These are phyloP conservation scores for Plasmopara halstedii DNA, from an alignment of 352 stramenopile species.

Conservation along the genomic window DNA sequence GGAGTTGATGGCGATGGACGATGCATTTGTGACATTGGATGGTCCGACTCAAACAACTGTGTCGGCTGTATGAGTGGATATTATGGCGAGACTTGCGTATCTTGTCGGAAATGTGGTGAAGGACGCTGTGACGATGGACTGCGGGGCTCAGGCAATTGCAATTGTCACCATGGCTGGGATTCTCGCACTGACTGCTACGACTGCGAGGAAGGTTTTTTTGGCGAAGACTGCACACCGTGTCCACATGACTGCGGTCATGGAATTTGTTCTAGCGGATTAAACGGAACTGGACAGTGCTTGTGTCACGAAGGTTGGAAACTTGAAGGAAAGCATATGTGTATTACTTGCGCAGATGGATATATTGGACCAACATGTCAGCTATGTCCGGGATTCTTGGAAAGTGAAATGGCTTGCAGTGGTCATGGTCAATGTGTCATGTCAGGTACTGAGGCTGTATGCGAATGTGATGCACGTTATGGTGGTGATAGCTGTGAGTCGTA, in stretches of 20 bases:
- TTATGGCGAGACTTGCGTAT: conserved; percentile 58
- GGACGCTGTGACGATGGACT: conserved; percentile 76
- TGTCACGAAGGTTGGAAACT: conserved; percentile 72
- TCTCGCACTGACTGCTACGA: conserved; percentile 71
- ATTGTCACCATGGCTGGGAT: conserved; percentile 77
- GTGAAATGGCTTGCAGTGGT: conserved; percentile 56
- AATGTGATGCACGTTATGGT: conserved; percentile 70
- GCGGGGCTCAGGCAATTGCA: conserved; percentile 65
- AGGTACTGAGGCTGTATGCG: conserved; percentile 44
- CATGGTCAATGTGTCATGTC: conserved; percentile 60
- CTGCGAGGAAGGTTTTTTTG: conserved; percentile 76
- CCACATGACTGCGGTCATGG: conserved; percentile 69
- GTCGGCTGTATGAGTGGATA: conserved; percentile 83
- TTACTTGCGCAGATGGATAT: conserved; percentile 65
- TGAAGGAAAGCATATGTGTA: conserved; percentile 55
- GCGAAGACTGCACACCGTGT: conserved; percentile 59
- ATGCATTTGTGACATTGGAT: conserved; percentile 80
- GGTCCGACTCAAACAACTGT: conserved; percentile 85
- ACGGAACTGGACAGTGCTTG: conserved; percentile 70
- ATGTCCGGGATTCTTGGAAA: conserved; percentile 71
- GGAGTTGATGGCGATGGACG: conserved; percentile 72
- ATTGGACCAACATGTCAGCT: conserved; percentile 62
- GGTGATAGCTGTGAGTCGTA: conserved; percentile 73
- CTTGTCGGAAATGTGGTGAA: conserved; percentile 72
- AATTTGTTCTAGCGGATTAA: conserved; percentile 62